phyloP scores from a whole-genome alignment of 2,329 filamentous ascomycete species.

The Fusarium metavorans region DNA sequence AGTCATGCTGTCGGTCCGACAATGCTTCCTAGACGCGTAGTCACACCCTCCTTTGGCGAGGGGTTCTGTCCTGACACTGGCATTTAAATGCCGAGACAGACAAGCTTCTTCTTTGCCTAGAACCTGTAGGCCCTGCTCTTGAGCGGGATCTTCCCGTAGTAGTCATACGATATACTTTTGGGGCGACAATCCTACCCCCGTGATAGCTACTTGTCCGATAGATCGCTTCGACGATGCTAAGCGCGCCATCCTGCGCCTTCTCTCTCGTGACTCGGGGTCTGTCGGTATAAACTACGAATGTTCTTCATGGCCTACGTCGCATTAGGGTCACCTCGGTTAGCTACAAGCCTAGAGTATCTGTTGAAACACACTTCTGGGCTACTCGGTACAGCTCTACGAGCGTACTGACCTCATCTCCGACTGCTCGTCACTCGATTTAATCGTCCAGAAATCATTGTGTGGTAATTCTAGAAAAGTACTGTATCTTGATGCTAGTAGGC shows the following conservation, averaged over 20 bases:
- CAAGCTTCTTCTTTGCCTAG: not conserved
- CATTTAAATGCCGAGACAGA: not conserved
- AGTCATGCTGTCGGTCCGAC: not conserved
- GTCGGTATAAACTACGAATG: not conserved
- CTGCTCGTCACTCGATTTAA: not conserved
- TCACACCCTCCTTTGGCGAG: not conserved
- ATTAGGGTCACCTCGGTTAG: not conserved
- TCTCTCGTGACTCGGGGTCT: not conserved
- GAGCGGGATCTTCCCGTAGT: not conserved
- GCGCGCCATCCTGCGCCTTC: not conserved
- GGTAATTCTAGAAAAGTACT: not conserved
- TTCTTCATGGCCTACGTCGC: not conserved
- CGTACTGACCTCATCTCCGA: not conserved
- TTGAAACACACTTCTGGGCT: not conserved
- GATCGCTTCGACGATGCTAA: not conserved
- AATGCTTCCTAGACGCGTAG: not conserved
- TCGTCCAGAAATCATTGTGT: not conserved
- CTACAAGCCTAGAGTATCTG: not conserved
- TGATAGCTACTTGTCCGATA: not conserved
- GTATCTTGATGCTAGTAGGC: not conserved
- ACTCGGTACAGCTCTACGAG: not conserved
- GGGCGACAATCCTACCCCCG: not conserved
- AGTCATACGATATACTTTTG: not conserved
- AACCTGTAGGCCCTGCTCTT: not conserved
- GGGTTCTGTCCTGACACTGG: not conserved